A percentile compares a stretch with the other conserved stretches of the same genome.
Conservation (phyloP, 257 asterid genomes). For the Echium plantagineum region DNA sequence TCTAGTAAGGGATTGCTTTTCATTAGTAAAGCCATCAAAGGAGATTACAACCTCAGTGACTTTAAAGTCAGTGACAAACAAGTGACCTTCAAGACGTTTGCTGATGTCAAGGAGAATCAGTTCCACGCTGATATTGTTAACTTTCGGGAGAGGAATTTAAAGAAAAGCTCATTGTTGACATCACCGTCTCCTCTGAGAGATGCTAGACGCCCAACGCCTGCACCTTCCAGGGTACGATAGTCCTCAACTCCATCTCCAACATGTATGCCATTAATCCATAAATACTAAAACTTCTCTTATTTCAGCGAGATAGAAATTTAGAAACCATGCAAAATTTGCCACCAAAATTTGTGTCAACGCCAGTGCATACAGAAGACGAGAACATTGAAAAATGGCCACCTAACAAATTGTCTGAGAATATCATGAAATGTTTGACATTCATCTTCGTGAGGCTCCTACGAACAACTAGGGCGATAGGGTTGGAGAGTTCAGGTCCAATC, state of each 20-base stretch:
- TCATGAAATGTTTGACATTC: conserved; percentile 66
- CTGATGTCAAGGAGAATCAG: conserved; percentile 25
- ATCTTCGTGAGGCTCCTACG: conserved; percentile 65
- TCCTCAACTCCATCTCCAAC: not conserved
- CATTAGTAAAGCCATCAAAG: conserved; percentile 77
- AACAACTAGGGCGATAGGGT: conserved; percentile 64
- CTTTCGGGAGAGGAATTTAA: conserved; percentile 27
- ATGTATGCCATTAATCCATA: not conserved
- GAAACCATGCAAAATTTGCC: conserved; percentile 25
- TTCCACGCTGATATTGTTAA: conserved; percentile 23
- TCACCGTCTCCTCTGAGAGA: conserved; percentile 56
- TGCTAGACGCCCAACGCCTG: conserved; percentile 50
- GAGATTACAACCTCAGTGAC: conserved; percentile 52
- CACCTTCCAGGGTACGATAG: not conserved
- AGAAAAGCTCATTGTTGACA: conserved; percentile 30
- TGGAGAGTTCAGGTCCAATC: conserved; percentile 68
- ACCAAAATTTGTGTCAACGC: conserved; percentile 24
- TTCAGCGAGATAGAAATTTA: conserved; percentile 48
- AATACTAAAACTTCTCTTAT: not conserved
- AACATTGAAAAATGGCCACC: conserved; percentile 59
- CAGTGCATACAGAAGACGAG: conserved; percentile 52
- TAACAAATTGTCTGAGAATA: conserved; percentile 80
- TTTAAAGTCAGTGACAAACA: conserved; percentile 29
- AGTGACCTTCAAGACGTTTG: conserved; percentile 16
- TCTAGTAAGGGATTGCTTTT: conserved; percentile 59